These are phyloP conservation scores for Geotrichum australiense DNA, from an alignment of 1,139 yeast species.

Conservation along the genomic window DNA sequence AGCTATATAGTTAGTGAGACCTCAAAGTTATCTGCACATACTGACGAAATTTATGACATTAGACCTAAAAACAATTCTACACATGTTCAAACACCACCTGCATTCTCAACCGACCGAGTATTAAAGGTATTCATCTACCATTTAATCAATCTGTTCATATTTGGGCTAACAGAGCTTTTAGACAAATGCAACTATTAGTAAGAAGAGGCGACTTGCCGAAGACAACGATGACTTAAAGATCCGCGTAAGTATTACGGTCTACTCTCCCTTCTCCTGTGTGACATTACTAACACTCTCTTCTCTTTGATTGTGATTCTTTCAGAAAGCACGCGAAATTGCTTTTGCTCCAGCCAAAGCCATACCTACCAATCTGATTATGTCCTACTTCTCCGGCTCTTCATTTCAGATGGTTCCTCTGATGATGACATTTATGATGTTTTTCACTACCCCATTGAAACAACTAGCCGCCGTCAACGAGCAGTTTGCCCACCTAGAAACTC, in stretches of 20 bases:
- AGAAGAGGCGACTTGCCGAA: conserved; percentile 14
- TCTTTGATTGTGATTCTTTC: not conserved
- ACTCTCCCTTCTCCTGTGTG: not conserved
- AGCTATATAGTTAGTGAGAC: no score
- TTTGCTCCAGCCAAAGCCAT: conserved; percentile 73
- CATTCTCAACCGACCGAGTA: conserved; percentile 16
- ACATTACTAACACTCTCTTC: not conserved
- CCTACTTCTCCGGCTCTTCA: conserved; percentile 89
- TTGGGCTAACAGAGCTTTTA: conserved; percentile 8
- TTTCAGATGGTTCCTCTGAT: conserved; percentile 85
- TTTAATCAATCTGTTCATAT: no score
- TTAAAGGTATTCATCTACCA: conserved; percentile 15
- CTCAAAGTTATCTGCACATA: no score
- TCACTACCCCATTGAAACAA: conserved; percentile 64
- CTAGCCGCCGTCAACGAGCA: conserved; percentile 49
- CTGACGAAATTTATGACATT: no score
- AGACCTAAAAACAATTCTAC: no score
- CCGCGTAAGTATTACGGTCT: conserved; percentile 17
- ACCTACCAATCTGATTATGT: conserved; percentile 86
- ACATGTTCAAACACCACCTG: conserved; percentile 21
- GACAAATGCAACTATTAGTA: conserved; percentile 10
- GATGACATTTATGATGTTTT: conserved; percentile 80
- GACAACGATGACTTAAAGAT: conserved; percentile 30
- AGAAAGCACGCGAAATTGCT: conserved; percentile 84
- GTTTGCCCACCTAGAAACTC: conserved; percentile 33